phyloP scores from a whole-genome alignment of 495 filamentous ascomycete species.

The Penicillium steckii region DNA sequence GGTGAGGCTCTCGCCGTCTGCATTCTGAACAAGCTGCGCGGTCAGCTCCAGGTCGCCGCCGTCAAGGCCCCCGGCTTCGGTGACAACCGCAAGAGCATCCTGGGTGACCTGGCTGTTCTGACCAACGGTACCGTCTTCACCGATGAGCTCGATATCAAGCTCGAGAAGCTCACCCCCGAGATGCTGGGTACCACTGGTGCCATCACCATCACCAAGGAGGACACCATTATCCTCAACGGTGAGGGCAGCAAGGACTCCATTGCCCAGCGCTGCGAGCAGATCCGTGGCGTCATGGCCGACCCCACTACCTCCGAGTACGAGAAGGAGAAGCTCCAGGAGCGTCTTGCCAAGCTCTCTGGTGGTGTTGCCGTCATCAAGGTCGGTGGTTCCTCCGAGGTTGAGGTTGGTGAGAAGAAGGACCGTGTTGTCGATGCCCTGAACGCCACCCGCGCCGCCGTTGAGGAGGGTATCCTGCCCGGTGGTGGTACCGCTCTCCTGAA shows the following conservation, averaged over 20 bases:
- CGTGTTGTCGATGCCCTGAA: constrained; percentile 98
- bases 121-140: constrained; percentile 98
- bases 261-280: constrained; percentile 95
- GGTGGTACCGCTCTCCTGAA: constrained; percentile 98
- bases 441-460: constrained; percentile 95
- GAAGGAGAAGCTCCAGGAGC: constrained; percentile 99
- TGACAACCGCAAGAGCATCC: constrained; percentile 99
- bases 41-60: constrained; percentile 95
- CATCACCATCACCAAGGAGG: constrained; percentile 99
- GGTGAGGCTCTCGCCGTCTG: constrained; percentile 97
- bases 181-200: constrained; percentile 96
- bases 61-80: constrained; percentile 99
- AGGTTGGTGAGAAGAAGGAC: constrained; percentile 99
- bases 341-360: constrained; percentile 97
- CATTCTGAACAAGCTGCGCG: constrained; percentile 99
- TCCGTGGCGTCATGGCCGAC: constrained; percentile 94
- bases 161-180: constrained; percentile 93
- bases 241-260: constrained; percentile 95
- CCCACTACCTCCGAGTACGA: constrained; percentile 95
- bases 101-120: constrained; percentile 90
- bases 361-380: constrained; percentile 99
- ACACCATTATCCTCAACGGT: constrained; percentile 97
- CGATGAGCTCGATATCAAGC: constrained; percentile 97
- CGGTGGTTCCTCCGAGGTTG: constrained; percentile 94
- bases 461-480: constrained; percentile 97